Conservation (phyloP, 169 alveolate species). For the Pseudocohnilembus persalinus region DNA sequence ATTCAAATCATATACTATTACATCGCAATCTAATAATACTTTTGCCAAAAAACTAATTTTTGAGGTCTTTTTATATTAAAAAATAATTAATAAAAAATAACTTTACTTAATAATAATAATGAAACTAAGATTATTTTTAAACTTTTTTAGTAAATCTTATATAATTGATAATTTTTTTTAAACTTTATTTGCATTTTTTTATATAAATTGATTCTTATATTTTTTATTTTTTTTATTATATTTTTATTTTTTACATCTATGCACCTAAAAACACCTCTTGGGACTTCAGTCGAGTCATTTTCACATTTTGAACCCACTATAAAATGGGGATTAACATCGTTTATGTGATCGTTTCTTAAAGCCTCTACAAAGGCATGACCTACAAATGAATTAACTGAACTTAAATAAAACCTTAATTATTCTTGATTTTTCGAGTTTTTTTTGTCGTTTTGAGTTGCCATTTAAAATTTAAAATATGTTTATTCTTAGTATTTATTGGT, state of each 20-base stretch:
- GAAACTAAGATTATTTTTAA: no score
- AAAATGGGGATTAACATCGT: conserved; percentile 46
- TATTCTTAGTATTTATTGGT: no score
- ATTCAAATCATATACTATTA: conserved; percentile 75
- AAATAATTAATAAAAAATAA: no score
- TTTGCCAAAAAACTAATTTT: conserved; percentile 37
- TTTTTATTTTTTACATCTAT: conserved; percentile 32
- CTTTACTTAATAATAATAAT: no score
- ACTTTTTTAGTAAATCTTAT: no score
- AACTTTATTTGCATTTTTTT: no score
- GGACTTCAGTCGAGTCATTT: conserved; percentile 14
- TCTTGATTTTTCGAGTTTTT: no score
- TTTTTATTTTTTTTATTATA: neutral
- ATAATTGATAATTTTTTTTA: no score
- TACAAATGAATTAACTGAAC: conserved; percentile 43
- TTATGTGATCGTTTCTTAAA: conserved; percentile 34
- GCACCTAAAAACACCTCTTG: conserved; percentile 34
- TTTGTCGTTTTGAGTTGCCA: no score
- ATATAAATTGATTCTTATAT: neutral
- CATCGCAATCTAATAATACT: conserved; percentile 62
- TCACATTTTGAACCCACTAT: conserved; percentile 34
- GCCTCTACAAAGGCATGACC: conserved; percentile 41
- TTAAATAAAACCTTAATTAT: conserved; percentile 35
- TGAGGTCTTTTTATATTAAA: conserved; percentile 12
- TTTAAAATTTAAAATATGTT: no score